phyloP scores from a whole-genome alignment of 768 basidiomycete species.

The Trametes maxima region DNA sequence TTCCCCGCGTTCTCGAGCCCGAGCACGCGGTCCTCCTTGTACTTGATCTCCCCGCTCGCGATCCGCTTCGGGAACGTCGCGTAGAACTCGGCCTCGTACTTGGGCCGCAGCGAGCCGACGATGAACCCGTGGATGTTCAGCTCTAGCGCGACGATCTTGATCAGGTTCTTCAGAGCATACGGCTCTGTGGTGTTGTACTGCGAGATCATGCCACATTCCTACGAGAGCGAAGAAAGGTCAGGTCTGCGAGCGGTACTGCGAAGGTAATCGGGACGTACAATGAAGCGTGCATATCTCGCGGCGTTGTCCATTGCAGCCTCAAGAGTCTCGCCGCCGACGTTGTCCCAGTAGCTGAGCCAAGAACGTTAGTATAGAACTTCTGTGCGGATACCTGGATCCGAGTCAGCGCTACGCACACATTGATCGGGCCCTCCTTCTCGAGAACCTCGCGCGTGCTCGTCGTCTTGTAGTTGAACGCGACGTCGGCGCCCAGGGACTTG shows the following conservation, averaged over 20 bases:
- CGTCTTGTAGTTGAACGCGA: slow-evolving; percentile 77
- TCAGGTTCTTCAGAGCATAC: slow-evolving; percentile 30
- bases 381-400: background rate
- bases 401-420: slow-evolving; percentile 36
- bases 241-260: background rate
- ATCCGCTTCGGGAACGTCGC: slow-evolving; percentile 32
- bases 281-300: slow-evolving; percentile 22
- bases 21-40: slow-evolving; percentile 36
- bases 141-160: slow-evolving; percentile 31
- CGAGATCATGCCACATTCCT: slow-evolving; percentile 37
- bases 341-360: slow-evolving; percentile 35
- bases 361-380: background rate
- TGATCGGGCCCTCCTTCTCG: slow-evolving; percentile 55
- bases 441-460: slow-evolving; percentile 53
- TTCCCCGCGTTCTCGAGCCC: slow-evolving; percentile 39
- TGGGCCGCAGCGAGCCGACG: slow-evolving; percentile 25
- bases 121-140: slow-evolving; percentile 37
- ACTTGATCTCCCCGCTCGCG: slow-evolving; percentile 39
- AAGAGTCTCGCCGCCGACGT: slow-evolving; percentile 35
- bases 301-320: slow-evolving; percentile 32
- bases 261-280: slow-evolving; percentile 20
- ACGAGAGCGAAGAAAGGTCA: background rate
- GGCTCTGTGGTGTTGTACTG: slow-evolving; percentile 26
- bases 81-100: slow-evolving; percentile 36
- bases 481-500: slow-evolving; percentile 63